Conservation (phyloP, 31 red algal genomes). For the Odonthalia washingtoniensis region DNA sequence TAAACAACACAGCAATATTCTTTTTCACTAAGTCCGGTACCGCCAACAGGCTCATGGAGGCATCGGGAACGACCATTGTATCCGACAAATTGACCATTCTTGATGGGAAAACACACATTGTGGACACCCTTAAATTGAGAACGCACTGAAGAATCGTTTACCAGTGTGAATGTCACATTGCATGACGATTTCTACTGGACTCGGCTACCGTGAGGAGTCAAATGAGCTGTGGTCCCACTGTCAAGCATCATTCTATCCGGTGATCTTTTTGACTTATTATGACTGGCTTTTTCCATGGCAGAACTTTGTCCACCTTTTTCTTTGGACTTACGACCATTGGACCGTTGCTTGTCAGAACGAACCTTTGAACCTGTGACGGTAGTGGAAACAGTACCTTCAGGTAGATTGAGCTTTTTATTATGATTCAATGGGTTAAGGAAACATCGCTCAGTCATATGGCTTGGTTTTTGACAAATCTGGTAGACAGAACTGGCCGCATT, state of each 20-base stretch:
- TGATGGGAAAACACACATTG: constrained; percentile 1
- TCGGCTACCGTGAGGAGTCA: background rate
- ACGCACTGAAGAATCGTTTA: constrained; percentile 24
- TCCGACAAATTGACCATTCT: constrained; percentile 21
- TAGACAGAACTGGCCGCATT: background rate
- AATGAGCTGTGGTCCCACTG: constrained; percentile 39
- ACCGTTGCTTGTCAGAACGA: constrained; percentile 6
- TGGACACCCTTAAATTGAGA: constrained; percentile 17
- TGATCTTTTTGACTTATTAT: no score
- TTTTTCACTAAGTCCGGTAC: constrained; percentile 48
- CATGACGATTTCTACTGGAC: background rate
- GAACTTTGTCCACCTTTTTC: constrained; percentile 1
- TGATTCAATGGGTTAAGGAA: constrained; percentile 40
- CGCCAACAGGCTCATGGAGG: constrained; percentile 42
- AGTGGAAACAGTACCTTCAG: background rate
- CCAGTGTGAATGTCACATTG: constrained; percentile 17
- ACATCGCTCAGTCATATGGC: constrained; percentile 26
- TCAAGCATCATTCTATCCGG: constrained; percentile 31
- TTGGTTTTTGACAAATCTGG: constrained; percentile 23
- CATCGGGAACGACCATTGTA: constrained; percentile 30
- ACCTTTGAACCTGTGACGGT: no score
- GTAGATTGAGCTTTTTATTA: constrained; percentile 28
- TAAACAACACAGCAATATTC: constrained; percentile 29
- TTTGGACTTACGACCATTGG: background rate
- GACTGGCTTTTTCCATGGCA: constrained; percentile 8